phyloP scores from a whole-genome alignment of 2,329 filamentous ascomycete species.

The Catunica adiposa region DNA sequence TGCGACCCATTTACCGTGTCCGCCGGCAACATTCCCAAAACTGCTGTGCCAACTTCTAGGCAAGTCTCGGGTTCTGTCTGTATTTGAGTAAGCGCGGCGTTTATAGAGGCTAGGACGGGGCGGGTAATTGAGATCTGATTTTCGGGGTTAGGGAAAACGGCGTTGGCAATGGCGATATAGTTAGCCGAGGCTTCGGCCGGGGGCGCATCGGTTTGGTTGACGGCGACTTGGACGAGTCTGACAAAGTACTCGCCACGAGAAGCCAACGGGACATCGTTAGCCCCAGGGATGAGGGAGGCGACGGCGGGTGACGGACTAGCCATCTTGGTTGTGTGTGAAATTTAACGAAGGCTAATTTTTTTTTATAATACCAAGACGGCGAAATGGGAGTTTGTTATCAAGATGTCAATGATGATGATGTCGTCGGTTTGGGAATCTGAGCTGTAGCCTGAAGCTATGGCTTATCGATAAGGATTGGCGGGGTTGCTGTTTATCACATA shows the following conservation, averaged over 20 bases:
- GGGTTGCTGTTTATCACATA: background rate
- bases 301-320: background rate
- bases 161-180: background rate
- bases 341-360: too few relatives aligned
- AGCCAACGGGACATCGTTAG: too few relatives aligned
- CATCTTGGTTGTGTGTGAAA: background rate
- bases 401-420: slow-evolving; percentile 21
- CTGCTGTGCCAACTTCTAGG: slow-evolving; percentile 50
- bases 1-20: slow-evolving; percentile 40
- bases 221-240: background rate
- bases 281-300: too few relatives aligned
- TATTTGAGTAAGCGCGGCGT: background rate
- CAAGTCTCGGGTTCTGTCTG: background rate
- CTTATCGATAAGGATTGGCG: too few relatives aligned
- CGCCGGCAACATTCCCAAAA: slow-evolving; percentile 48
- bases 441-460: too few relatives aligned
- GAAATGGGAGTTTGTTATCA: too few relatives aligned
- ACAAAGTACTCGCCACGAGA: background rate
- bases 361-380: too few relatives aligned
- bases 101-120: background rate
- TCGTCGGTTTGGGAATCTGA: too few relatives aligned
- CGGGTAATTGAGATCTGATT: background rate
- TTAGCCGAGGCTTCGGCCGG: background rate
- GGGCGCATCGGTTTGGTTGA: background rate
- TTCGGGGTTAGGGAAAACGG: background rate